These are phyloP conservation scores for Malus asiatica DNA, from an alignment of 306 rosid genomes.

Conservation along the genomic window DNA sequence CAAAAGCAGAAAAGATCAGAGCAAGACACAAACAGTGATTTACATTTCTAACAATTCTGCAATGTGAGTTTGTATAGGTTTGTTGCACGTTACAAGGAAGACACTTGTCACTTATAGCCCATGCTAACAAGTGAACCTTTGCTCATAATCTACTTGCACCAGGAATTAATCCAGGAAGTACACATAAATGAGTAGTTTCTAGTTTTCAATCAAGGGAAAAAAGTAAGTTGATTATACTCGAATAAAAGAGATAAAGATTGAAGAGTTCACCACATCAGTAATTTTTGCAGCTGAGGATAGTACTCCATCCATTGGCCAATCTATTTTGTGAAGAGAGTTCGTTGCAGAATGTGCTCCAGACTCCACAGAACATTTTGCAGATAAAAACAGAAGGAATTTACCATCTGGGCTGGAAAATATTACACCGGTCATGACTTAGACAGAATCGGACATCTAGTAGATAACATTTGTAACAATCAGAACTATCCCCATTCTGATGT, in stretches of 20 bases:
- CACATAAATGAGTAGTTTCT: neutral
- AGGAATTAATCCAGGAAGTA: no score
- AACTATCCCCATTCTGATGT: neutral
- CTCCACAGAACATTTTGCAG: conserved; percentile 63
- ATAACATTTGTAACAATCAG: neutral
- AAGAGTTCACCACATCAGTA: conserved; percentile 54
- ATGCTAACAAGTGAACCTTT: neutral
- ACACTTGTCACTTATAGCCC: neutral
- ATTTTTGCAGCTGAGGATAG: conserved; percentile 30
- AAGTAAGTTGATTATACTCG: neutral
- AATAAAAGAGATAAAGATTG: neutral
- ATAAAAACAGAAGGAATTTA: conserved; percentile 60
- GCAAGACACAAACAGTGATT: no score
- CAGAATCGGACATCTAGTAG: neutral
- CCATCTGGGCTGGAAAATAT: conserved; percentile 61
- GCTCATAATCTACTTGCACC: neutral
- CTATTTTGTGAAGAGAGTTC: conserved; percentile 73
- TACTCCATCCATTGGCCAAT: conserved; percentile 55
- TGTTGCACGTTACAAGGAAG: neutral
- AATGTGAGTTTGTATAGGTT: no score
- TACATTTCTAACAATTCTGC: no score
- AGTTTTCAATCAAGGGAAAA: neutral
- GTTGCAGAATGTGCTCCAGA: conserved; percentile 77
- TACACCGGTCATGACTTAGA: conserved; percentile 8
- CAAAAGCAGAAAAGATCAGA: no score